A percentile compares a stretch with the other conserved stretches of the same genome.
phyloP scores from a whole-genome alignment of 495 filamentous ascomycete species.

The Barbatosphaeria neglecta region DNA sequence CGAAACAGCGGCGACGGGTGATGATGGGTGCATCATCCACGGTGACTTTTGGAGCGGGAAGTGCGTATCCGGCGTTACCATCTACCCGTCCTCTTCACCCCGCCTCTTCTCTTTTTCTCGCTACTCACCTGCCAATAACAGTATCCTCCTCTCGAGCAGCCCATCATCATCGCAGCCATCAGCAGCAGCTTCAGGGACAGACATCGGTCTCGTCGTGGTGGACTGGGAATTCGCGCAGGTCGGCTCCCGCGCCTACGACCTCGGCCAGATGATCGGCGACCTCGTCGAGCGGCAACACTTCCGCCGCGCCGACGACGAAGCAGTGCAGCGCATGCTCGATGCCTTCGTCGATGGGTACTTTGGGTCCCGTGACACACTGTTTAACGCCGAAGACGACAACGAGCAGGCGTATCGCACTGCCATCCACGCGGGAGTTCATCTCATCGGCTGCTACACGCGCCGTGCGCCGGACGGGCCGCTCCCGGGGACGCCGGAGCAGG shows the following conservation, averaged over 20 bases:
- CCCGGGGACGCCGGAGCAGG: constrained; percentile 26
- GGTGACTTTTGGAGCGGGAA: constrained; percentile 50
- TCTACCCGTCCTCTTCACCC: not conserved
- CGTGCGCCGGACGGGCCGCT: constrained; percentile 18
- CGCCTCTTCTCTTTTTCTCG: too few species aligned
- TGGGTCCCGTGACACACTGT: too few species aligned
- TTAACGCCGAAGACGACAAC: constrained; percentile 24
- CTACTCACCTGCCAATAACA: too few species aligned
- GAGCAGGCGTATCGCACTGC: constrained; percentile 37
- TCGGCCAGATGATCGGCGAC: constrained; percentile 44
- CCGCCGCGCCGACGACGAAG: constrained; percentile 26
- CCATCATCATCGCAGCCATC: not conserved
- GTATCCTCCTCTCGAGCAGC: constrained; percentile 1
- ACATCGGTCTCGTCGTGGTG: constrained; percentile 19
- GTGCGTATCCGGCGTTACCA: constrained; percentile 8
- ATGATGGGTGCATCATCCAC: constrained; percentile 28
- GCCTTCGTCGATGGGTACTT: constrained; percentile 37
- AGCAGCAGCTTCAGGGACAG: not conserved
- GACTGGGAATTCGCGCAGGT: constrained; percentile 46
- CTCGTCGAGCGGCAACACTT: constrained; percentile 43
- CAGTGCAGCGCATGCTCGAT: constrained; percentile 29
- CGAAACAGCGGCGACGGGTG: not conserved
- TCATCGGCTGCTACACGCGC: constrained; percentile 24
- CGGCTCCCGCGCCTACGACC: constrained; percentile 35
- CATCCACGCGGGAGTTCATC: constrained; percentile 42